phyloP scores from a whole-genome alignment of 257 asterid genomes.

The Agastache rugosa region DNA sequence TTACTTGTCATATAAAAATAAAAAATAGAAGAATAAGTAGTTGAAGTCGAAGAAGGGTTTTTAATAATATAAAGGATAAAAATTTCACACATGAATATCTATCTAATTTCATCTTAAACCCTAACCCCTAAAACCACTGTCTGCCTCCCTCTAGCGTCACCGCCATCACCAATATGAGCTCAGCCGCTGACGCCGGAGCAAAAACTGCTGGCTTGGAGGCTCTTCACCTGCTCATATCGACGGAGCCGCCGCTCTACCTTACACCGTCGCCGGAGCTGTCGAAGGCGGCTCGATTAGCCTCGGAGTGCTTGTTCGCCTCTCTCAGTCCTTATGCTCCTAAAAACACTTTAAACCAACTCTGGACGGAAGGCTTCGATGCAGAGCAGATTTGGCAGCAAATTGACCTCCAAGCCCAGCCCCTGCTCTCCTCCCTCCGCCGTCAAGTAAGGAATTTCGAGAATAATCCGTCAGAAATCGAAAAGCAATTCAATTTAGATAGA shows the following conservation, averaged over 20 bases:
- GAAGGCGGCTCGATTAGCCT: conserved; percentile 72
- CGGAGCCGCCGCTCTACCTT: conserved; percentile 71
- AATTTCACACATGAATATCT: neutral
- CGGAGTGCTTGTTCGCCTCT: conserved; percentile 56
- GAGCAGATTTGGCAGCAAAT: conserved; percentile 98
- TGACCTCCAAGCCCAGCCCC: conserved; percentile 79
- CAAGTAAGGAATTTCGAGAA: conserved; percentile 69
- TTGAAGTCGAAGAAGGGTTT: too few relatives aligned
- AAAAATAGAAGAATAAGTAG: too few relatives aligned
- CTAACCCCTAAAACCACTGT: conserved; percentile 37
- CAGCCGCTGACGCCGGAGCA: conserved; percentile 39
- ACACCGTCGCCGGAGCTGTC: conserved; percentile 74
- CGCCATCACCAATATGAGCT: conserved; percentile 31
- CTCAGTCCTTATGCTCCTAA: conserved; percentile 71
- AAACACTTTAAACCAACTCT: conserved; percentile 59
- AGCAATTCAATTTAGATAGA: conserved; percentile 47
- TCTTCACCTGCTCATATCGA: conserved; percentile 56
- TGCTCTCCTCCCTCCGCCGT: conserved; percentile 66
- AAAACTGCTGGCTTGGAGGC: conserved; percentile 52
- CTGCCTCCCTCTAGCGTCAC: neutral
- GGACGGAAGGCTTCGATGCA: conserved; percentile 59
- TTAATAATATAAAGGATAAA: too few relatives aligned
- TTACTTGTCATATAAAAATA: too few relatives aligned
- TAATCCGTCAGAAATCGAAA: conserved; percentile 57
- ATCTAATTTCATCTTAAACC: conserved; percentile 36